Evolutionary conservation across 345 rosid genomes (phyloP).

Genomic region (Acer negundo): DNA sequence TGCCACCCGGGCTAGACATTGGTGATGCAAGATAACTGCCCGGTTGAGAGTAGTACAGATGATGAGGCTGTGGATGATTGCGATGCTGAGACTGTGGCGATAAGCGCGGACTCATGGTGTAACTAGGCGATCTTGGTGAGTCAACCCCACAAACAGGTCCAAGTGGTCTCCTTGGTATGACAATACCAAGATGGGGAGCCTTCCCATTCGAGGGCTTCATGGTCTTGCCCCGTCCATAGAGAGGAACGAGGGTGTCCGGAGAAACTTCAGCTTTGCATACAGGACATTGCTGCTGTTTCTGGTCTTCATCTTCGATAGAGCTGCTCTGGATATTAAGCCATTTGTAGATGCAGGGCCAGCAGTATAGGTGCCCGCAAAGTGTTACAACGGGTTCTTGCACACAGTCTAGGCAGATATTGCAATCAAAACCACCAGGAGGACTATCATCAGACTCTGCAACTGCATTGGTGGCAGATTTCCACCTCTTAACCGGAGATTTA

Average conservation of each 20-base stretch:
- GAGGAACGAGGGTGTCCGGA: conserved; percentile 66
- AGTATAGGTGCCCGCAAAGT: conserved; percentile 88
- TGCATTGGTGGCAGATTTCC: conserved; percentile 20
- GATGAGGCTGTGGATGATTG: conserved; percentile 27
- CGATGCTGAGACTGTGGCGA: conserved; percentile 31
- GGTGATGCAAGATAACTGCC: conserved; percentile 43
- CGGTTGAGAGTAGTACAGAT: conserved; percentile 31
- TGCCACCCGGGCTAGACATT: conserved; percentile 37
- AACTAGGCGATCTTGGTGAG: conserved; percentile 27
- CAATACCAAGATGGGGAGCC: conserved; percentile 37
- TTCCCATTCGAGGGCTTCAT: conserved; percentile 26
- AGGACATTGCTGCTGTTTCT: conserved; percentile 69
- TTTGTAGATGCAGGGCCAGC: conserved; percentile 95
- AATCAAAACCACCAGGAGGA: conserved; percentile 51
- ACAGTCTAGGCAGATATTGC: conserved; percentile 79
- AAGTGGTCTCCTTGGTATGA: conserved; percentile 54
- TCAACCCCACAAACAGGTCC: conserved; percentile 38
- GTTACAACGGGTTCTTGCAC: conserved; percentile 92
- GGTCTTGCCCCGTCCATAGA: conserved; percentile 70
- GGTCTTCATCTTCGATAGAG: conserved; percentile 33
- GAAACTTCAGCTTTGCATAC: conserved; percentile 89
- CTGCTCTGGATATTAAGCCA: conserved; percentile 66
- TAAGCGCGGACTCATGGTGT: conserved; percentile 18
- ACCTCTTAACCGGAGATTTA: conserved; percentile 31
- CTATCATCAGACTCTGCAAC: conserved; percentile 28